phyloP scores from a whole-genome alignment of 345 rosid species.

The Sonneratia caseolaris region DNA sequence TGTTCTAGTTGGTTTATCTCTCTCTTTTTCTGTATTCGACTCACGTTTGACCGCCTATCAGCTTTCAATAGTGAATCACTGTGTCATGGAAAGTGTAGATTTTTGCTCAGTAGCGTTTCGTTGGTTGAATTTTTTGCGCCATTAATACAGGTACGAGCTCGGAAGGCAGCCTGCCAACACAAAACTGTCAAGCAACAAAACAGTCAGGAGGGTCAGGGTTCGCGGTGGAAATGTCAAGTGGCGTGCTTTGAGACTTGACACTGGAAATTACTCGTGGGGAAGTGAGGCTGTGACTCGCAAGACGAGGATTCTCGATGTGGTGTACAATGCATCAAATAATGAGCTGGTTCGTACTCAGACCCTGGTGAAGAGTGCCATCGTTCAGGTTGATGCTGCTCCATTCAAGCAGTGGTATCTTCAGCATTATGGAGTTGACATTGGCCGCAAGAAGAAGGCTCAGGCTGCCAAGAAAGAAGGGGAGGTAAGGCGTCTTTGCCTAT shows the following conservation, averaged over 20 bases:
- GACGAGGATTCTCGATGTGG: slow-evolving; percentile 74
- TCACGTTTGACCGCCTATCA: too few species aligned
- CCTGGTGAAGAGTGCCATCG: slow-evolving; percentile 59
- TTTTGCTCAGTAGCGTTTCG: too few species aligned
- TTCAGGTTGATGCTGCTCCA: slow-evolving; percentile 68
- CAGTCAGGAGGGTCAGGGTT: slow-evolving; percentile 72
- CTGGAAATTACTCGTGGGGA: slow-evolving; percentile 86
- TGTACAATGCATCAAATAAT: slow-evolving; percentile 81
- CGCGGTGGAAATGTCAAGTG: slow-evolving; percentile 88
- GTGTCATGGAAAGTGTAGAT: too few species aligned
- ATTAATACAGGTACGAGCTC: slow-evolving; percentile 61
- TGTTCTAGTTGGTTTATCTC: neutral
- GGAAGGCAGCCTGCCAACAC: slow-evolving; percentile 85
- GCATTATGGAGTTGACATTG: slow-evolving; percentile 66
- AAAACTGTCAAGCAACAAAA: slow-evolving; percentile 76
- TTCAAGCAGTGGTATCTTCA: slow-evolving; percentile 63
- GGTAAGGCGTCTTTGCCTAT: slow-evolving; percentile 15
- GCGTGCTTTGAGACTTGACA: slow-evolving; percentile 78
- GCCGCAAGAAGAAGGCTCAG: slow-evolving; percentile 60
- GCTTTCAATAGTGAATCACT: too few species aligned
- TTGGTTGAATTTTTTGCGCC: neutral
- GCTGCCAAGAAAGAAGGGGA: slow-evolving; percentile 49
- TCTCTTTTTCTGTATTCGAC: neutral
- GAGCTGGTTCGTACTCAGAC: slow-evolving; percentile 84
- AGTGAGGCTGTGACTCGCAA: slow-evolving; percentile 81